Evolutionary conservation across 495 filamentous ascomycete species (phyloP).

Genomic region (Daldinia decipiens): DNA sequence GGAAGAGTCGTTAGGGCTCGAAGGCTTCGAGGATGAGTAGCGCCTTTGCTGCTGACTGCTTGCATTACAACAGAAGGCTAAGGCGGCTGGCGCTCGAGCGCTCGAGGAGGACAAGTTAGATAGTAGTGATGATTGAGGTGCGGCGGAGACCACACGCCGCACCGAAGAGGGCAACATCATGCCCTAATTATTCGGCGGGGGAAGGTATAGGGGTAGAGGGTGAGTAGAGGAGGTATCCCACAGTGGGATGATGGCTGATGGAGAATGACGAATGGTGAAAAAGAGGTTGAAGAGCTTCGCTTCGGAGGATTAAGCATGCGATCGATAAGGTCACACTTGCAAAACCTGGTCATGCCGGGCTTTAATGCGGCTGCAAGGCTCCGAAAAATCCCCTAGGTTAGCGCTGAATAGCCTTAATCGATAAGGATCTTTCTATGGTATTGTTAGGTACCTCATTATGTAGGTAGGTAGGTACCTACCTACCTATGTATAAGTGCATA

Average conservation of each 20-base stretch:
- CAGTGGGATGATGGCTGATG: slow-evolving; percentile 28
- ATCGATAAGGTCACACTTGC: slow-evolving; percentile 14
- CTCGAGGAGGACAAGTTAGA: slow-evolving; percentile 51
- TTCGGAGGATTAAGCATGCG: slow-evolving; percentile 25
- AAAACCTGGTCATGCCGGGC: slow-evolving; percentile 22
- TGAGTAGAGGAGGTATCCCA: slow-evolving; percentile 18
- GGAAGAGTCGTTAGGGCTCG: slow-evolving; percentile 62
- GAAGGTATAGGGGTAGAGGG: slow-evolving; percentile 1
- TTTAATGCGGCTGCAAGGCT: slow-evolving; percentile 25
- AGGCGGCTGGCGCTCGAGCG: slow-evolving; percentile 50
- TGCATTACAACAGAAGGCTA: slow-evolving; percentile 52
- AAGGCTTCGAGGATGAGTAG: slow-evolving; percentile 68
- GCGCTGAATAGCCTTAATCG: no score
- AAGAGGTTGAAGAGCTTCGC: slow-evolving; percentile 19
- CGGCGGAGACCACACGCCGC: slow-evolving; percentile 57
- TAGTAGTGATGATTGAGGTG: slow-evolving; percentile 55
- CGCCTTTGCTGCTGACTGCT: slow-evolving; percentile 57
- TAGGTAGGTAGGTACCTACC: no score
- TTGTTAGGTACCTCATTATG: no score
- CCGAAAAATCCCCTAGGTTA: slow-evolving; percentile 17
- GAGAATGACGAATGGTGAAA: slow-evolving; percentile 23
- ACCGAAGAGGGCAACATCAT: slow-evolving; percentile 64
- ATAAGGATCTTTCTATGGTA: no score
- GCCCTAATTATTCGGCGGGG: slow-evolving; percentile 35
- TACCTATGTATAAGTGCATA: not conserved